Conservation (phyloP, 345 rosid species). For the Pugionium cornutum region DNA sequence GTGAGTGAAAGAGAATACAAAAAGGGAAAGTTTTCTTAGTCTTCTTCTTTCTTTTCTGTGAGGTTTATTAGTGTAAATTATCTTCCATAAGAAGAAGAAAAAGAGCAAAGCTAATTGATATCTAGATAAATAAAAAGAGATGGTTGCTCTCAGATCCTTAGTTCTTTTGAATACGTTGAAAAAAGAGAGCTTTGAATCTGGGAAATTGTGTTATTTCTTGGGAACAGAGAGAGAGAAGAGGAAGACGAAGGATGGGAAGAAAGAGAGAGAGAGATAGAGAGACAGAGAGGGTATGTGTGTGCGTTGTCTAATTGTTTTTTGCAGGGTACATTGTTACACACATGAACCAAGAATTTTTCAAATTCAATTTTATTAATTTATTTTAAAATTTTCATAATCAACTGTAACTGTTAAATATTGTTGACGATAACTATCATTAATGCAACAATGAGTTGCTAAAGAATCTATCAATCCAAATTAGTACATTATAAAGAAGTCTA, state of each 20-base stretch:
- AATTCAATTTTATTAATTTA: not conserved
- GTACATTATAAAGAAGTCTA: constrained; percentile 12
- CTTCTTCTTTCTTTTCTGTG: constrained; percentile 29
- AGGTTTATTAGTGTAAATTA: constrained; percentile 14
- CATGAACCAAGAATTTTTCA: constrained; percentile 15
- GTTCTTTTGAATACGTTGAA: constrained; percentile 28
- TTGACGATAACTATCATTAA: constrained; percentile 14
- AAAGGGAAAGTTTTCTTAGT: constrained; percentile 28
- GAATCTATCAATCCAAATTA: constrained; percentile 9
- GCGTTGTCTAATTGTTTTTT: constrained; percentile 24
- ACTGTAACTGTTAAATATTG: not conserved
- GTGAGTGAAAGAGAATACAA: constrained; percentile 35
- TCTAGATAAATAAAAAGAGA: not conserved
- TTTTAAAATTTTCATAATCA: not conserved
- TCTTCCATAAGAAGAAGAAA: constrained; percentile 16
- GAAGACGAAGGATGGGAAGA: constrained; percentile 15
- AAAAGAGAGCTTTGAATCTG: constrained; percentile 36
- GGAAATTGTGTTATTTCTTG: constrained; percentile 40
- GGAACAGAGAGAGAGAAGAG: constrained; percentile 26
- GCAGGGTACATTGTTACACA: constrained; percentile 21
- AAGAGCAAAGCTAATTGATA: not conserved
- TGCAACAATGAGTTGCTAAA: constrained; percentile 28
- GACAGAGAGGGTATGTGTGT: not conserved
- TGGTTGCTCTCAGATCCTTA: constrained; percentile 19
- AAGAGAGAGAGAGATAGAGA: constrained; percentile 3